Base-by-base conservation (phyloP, 441 rosid species). In the Francoa sonchifolia region DNA sequence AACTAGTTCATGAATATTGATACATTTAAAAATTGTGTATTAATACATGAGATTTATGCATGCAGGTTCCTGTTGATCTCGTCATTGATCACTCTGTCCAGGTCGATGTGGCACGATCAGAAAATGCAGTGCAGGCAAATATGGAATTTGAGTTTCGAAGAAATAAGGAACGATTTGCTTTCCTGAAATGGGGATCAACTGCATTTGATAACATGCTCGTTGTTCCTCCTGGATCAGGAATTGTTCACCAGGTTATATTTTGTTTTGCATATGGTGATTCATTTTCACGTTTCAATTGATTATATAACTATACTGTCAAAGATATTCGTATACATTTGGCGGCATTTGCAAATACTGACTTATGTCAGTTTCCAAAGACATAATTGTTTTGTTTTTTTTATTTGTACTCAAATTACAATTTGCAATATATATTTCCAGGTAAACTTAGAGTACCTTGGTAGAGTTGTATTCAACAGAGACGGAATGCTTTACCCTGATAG, bases 31-130 rank as follows among this genome's bases (percentile, higher is more conserved):
- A 18, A 20, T 33, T 42, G 11, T 31, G 29, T 16, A 18, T 25
- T 3, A 9, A 56, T 38, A 19, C 51, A 11, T 22, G 9, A 37
- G 19, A 3, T 30, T 4, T 50, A 9, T 26, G 4, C 22, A 9
- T 64, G 63, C 73, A 77, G 85, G 81, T 77, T 39, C 85, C 85
- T 6, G 82, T 77, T 50, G 86, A 77, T 65, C 86, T 77, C 62
- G 86, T 77, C 13, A 77, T 77, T 48, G 86, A 77, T 53, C 86
- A 77, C 66, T 77, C 86, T 0, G 86, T 77, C 48, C 82, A 74
- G 50, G 87, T 78, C 50, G 87, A 78, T 47, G 82, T 77, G 47
- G 82, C 82, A 33, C 60, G 86, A 50, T 71, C 77, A 8, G 82
- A 71, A 65, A 74, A 77, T 58, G 79, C 87, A 3, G 77, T 78